phyloP scores from a whole-genome alignment of 1,284 basidiomycete genomes.

The Apiotrichum laibachii region DNA sequence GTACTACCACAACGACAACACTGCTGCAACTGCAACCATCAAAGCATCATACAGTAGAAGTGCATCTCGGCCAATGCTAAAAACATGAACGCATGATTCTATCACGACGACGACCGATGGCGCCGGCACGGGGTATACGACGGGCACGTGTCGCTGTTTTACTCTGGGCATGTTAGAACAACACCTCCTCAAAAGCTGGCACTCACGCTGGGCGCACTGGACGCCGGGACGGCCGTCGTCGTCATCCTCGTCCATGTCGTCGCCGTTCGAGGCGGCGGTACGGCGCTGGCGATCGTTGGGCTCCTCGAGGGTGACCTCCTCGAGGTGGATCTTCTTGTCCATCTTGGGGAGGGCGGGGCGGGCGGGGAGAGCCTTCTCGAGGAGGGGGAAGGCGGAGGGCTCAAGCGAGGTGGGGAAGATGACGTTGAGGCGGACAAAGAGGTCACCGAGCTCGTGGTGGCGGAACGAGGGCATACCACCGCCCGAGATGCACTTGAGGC shows the following conservation, averaged over 20 bases:
- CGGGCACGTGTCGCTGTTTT: slow-evolving; percentile 10
- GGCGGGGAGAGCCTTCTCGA: slow-evolving; percentile 84
- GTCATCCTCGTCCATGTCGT: slow-evolving; percentile 82
- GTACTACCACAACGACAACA: no score
- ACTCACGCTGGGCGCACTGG: slow-evolving; percentile 55
- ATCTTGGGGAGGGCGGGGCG: slow-evolving; percentile 69
- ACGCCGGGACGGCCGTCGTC: slow-evolving; percentile 54
- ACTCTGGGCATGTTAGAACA: slow-evolving; percentile 21
- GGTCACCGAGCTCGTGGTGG: slow-evolving; percentile 93
- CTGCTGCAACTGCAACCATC: no score
- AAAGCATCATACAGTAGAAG: slow-evolving; percentile 7
- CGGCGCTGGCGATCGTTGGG: slow-evolving; percentile 70
- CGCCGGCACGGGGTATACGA: slow-evolving; percentile 14
- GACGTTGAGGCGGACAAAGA: slow-evolving; percentile 84
- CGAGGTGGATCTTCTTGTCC: slow-evolving; percentile 65
- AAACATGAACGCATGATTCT: slow-evolving; percentile 18
- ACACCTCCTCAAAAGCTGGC: not conserved
- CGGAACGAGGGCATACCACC: slow-evolving; percentile 99
- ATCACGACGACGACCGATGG: slow-evolving; percentile 12
- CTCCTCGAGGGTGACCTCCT: slow-evolving; percentile 84
- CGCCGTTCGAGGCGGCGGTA: slow-evolving; percentile 57
- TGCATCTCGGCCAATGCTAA: slow-evolving; percentile 25
- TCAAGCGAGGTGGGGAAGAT: slow-evolving; percentile 85
- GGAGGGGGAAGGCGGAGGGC: slow-evolving; percentile 63
- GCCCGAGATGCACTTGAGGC: slow-evolving; percentile 84